Percentiles rank a stretch among this genome's conserved stretches.
phyloP scores from a whole-genome alignment of 257 asterid species.

The Gentiana dahurica region DNA sequence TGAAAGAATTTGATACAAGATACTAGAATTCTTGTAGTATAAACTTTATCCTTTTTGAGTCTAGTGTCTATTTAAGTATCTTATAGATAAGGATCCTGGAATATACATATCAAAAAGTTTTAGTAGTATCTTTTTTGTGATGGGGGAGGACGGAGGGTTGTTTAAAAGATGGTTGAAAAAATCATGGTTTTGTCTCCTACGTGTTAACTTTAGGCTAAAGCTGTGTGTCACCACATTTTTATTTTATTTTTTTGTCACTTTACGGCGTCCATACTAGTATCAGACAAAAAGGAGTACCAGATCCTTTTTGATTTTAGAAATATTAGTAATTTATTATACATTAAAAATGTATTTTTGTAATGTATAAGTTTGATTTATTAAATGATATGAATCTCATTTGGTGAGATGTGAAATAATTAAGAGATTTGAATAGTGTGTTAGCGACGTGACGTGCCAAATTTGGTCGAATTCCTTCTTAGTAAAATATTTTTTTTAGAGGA shows the following conservation, averaged over 20 bases:
- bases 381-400: no score
- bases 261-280: neutral
- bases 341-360: no score
- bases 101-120: neutral
- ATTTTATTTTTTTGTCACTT: neutral
- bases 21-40: slow-evolving; percentile 83
- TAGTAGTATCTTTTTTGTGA: neutral
- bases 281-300: no score
- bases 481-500: no score
- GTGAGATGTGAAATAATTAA: no score
- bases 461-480: no score
- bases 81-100: slow-evolving; percentile 10
- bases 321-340: no score
- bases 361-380: no score
- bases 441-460: no score
- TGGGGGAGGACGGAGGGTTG: slow-evolving; percentile 3
- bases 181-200: neutral
- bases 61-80: slow-evolving; percentile 42
- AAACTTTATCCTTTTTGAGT: slow-evolving; percentile 96
- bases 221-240: neutral
- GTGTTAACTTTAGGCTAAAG: slow-evolving; percentile 2
- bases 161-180: slow-evolving; percentile 1
- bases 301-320: no score
- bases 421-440: no score
- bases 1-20: slow-evolving; percentile 57